Conservation (phyloP, 2,329 filamentous ascomycete genomes). For the Gaeumannomyces tritici region DNA sequence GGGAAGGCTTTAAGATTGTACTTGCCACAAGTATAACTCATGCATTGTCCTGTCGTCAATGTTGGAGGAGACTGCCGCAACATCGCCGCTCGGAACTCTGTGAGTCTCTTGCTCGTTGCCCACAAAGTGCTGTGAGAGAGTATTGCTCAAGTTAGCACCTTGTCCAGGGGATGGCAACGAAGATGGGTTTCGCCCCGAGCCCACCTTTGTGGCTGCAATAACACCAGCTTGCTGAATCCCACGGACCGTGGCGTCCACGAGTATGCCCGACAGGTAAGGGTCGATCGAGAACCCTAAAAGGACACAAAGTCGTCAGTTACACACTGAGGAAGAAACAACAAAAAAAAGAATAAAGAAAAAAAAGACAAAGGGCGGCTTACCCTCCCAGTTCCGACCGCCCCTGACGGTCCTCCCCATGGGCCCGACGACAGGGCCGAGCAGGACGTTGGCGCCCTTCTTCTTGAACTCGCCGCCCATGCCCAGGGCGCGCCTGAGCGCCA, state of each 20-base stretch:
- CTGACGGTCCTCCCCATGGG: conserved; percentile 51
- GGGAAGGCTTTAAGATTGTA: not conserved
- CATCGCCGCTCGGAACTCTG: conserved; percentile 48
- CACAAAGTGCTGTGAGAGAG: conserved; percentile 55
- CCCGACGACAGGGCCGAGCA: conserved; percentile 67
- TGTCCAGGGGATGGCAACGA: too few relatives aligned
- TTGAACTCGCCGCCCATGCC: conserved; percentile 71
- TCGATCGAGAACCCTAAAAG: conserved; percentile 32
- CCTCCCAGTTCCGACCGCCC: conserved; percentile 54
- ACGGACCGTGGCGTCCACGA: conserved; percentile 44
- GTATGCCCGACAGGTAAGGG: conserved; percentile 47
- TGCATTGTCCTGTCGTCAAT: conserved; percentile 34
- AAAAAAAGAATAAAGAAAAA: too few relatives aligned
- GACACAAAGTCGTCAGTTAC: conserved; percentile 2
- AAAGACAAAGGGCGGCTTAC: conserved; percentile 7
- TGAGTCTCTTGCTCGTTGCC: conserved; percentile 31
- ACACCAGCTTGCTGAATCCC: conserved; percentile 65
- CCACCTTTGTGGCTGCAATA: conserved; percentile 53
- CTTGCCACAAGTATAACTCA: conserved; percentile 40
- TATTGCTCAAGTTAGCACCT: conserved; percentile 14
- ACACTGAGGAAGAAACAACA: not conserved
- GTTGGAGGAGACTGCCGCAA: conserved; percentile 29
- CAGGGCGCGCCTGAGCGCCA: conserved; percentile 57
- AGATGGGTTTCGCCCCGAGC: not conserved
- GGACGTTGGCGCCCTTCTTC: conserved; percentile 69